Base-by-base conservation (phyloP, 768 basidiomycete genomes). In the Xerocomellus intermedius region DNA sequence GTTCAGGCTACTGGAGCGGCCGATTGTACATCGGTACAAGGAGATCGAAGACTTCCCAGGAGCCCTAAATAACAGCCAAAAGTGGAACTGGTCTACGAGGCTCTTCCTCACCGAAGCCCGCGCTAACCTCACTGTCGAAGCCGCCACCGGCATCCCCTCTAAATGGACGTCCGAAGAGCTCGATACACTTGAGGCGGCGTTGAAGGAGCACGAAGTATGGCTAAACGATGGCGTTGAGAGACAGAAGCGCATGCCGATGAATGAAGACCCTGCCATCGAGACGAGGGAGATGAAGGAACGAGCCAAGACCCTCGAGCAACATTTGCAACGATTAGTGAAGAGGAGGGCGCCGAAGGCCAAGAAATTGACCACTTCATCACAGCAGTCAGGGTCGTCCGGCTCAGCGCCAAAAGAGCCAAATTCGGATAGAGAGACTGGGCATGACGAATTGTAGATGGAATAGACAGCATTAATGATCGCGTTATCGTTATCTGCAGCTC, bases 111-210 rank as follows among this genome's bases (percentile, higher is more conserved):
- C 78, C 1, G 89, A 93, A 50, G 94, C 95, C 22, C 78, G 78
- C 7, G 68, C 77, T 54, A 95, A 96, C 70, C 73, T 89, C 42
- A 91, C 91, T 2, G 72, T 74, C 4, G 89, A 90, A 60, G 73
- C 77, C 14, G 77, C 78, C 10, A 79, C 77, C 0, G 86, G 79
- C 5, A 71, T 84, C 8, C 84, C 83, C 0, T 85, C 87, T 0
- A 91, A 89, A 67, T 97, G 89, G 84, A 94, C 94, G 1, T 68
- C 76, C 16, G 89, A 86, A n/a, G 97, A 99, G 69, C 79, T 98
- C 16, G 86, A 88, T 52, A 77, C 68, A 2, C 84, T 98, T 17
- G 88, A 94, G 71, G 82, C 78, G 66, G 78, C 84, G 53, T 74
- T 97, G 54, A 82, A 81, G 64, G 89, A 90, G 48, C 86, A 92